Percentiles rank a stretch among this genome's conserved stretches.
Evolutionary conservation across 2,329 filamentous ascomycete species (phyloP).

Genomic region (Colletotrichum liriopes): DNA sequence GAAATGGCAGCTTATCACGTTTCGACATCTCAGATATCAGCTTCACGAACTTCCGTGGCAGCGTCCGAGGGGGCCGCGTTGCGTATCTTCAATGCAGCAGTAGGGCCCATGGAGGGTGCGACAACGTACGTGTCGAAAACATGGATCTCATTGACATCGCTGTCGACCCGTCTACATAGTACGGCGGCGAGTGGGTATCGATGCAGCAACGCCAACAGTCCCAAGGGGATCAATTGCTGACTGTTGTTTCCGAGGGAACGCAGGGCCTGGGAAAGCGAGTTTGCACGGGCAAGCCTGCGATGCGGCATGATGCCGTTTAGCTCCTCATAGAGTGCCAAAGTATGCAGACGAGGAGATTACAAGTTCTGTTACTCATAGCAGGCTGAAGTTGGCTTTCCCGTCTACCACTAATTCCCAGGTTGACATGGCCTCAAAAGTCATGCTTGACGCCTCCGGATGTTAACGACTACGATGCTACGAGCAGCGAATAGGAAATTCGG

Average conservation of each 20-base stretch:
- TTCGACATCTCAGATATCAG: slow-evolving; percentile 29
- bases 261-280: neutral
- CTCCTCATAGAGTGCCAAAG: neutral
- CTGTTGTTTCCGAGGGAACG: neutral
- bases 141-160: slow-evolving; percentile 15
- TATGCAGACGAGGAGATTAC: neutral
- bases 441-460: no score
- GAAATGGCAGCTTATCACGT: slow-evolving; percentile 11
- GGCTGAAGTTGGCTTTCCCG: neutral
- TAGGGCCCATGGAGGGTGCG: slow-evolving; percentile 17
- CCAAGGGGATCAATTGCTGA: slow-evolving; percentile 9
- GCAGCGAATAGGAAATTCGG: neutral
- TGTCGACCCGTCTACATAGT: slow-evolving; percentile 3
- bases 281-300: neutral
- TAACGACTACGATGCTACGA: neutral
- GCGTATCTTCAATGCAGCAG: slow-evolving; percentile 24
- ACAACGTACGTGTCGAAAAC: slow-evolving; percentile 3
- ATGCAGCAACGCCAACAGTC: slow-evolving; percentile 32
- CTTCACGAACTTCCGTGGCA: slow-evolving; percentile 11
- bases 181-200: slow-evolving; percentile 5
- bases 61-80: neutral
- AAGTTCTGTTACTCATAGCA: neutral
- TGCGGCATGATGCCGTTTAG: neutral
- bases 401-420: no score
- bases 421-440: no score